Base-by-base conservation (phyloP, 345 rosid species). In the Camelina neglecta region DNA sequence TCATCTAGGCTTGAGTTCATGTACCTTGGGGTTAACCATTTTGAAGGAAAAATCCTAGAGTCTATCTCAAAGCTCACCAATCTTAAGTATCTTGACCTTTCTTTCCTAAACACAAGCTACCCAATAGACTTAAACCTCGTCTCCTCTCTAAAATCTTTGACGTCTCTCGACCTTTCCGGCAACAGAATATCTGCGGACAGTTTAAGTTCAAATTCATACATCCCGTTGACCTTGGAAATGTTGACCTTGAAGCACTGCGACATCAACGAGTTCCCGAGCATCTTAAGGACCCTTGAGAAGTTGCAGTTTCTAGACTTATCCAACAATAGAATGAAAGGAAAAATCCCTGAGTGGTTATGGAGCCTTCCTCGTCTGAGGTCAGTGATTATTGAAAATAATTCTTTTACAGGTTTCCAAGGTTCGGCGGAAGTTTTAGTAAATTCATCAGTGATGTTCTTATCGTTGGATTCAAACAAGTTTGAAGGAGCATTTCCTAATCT, bases 11-110 rank as follows among this genome's bases (percentile, higher is more conserved):
- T 73, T 0, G 47, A 64, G 64, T 0, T 0, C 1, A 1, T 53
- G 0, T 1, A 1, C 16, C 75, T 71, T 6, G 75, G 39, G 7
- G 0, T 8, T 0, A 71, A 60, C 24, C 48, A 21, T 20, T 60
- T 71, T 13, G 38, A 71, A 60, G 26, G 26, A 9, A 1, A 35
- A 13, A 60, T 71, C 4, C 0, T 71, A 71, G 41, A 71, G 39
- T 67, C 75, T 10, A 60, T 71, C 75, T 71, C 38, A 71, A 71
- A 71, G 12, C 49, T 71, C 39, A 59, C 1, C 67, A 60, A 5
- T 49, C 67, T 71, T 24, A 60, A 9, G 3, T 0, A 2, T 0
- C 59, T 71, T 0, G 58, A 13, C 8, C 38, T 71, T 35, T 60
- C 75, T 60, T 71, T 0, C 67, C 45, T 48, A 12, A 60, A 36